Percentiles rank a stretch among this genome's conserved stretches.
phyloP scores from a whole-genome alignment of 1,284 basidiomycete species.

The Naganishia sp. region DNA sequence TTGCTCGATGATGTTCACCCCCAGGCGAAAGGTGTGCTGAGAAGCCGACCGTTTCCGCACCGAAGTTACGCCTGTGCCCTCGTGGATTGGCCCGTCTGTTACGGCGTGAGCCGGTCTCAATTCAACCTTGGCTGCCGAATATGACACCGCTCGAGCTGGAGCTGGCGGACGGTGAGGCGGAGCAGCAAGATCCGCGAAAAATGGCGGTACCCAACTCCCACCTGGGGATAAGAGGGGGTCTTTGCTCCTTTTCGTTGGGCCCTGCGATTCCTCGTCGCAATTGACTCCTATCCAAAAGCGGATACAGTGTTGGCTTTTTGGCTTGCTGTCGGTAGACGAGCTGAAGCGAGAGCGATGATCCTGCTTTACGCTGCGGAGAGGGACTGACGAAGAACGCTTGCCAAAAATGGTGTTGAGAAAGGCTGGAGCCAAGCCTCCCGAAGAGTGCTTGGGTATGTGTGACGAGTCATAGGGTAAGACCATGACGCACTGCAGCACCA shows the following conservation, averaged over 20 bases:
- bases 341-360: slow-evolving; percentile 4
- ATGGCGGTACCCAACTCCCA: slow-evolving; percentile 11
- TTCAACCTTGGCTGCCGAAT: neutral
- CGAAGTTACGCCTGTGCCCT: neutral
- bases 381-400: slow-evolving; percentile 24
- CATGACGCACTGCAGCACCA: slow-evolving; percentile 32
- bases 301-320: slow-evolving; percentile 1
- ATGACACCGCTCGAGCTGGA: slow-evolving; percentile 5
- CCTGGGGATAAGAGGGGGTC: slow-evolving; percentile 4
- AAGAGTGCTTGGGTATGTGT: slow-evolving; percentile 2
- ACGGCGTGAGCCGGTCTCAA: neutral
- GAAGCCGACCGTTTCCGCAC: slow-evolving; percentile 10
- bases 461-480: slow-evolving; percentile 26
- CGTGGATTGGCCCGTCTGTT: neutral
- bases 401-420: slow-evolving; percentile 14
- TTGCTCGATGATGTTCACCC: neutral
- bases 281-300: slow-evolving; percentile 28
- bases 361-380: neutral
- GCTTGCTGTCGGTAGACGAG: neutral
- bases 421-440: slow-evolving; percentile 2
- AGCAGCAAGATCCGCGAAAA: slow-evolving; percentile 14
- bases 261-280: neutral
- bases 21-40: neutral
- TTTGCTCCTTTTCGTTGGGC: neutral
- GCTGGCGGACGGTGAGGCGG: slow-evolving; percentile 1